These are phyloP conservation scores for Zostera marina DNA, from an alignment of 116 monocot species.

Conservation along the genomic window DNA sequence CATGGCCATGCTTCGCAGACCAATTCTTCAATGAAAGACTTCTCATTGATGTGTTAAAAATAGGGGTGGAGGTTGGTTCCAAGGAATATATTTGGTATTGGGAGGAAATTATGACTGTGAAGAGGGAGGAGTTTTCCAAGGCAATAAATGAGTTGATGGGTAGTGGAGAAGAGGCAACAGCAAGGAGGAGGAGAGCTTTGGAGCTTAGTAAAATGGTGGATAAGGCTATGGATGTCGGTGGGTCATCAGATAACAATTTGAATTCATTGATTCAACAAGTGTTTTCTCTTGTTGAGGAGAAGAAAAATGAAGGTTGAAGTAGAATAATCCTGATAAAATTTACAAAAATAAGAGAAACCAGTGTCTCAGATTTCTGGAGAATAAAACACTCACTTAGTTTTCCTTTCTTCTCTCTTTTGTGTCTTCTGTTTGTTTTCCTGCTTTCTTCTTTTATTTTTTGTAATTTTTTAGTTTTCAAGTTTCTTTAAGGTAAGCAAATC, in stretches of 20 bases:
- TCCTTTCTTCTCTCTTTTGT: too few relatives aligned
- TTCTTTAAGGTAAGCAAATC: too few relatives aligned
- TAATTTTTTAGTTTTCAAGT: too few relatives aligned
- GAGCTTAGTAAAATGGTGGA: neutral
- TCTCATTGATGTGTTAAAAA: constrained; percentile 4
- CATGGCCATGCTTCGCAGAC: constrained; percentile 11
- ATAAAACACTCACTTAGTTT: too few relatives aligned
- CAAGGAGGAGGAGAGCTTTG: constrained; percentile 1
- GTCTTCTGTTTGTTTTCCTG: too few relatives aligned
- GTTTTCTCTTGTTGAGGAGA: too few relatives aligned
- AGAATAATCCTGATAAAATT: too few relatives aligned
- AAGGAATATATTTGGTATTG: constrained; percentile 12
- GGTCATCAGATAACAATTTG: neutral
- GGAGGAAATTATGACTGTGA: neutral
- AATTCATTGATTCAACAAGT: too few relatives aligned
- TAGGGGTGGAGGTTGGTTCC: constrained; percentile 6
- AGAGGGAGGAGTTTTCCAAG: neutral
- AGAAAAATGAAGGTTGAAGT: too few relatives aligned
- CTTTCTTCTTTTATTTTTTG: too few relatives aligned
- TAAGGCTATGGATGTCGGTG: neutral
- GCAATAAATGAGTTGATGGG: neutral
- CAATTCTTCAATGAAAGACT: constrained; percentile 14
- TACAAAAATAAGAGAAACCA: too few relatives aligned
- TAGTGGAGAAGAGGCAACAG: neutral
- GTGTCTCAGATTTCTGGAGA: too few relatives aligned